Conservation (phyloP, 495 filamentous ascomycete genomes). For the Neurospora sp. region DNA sequence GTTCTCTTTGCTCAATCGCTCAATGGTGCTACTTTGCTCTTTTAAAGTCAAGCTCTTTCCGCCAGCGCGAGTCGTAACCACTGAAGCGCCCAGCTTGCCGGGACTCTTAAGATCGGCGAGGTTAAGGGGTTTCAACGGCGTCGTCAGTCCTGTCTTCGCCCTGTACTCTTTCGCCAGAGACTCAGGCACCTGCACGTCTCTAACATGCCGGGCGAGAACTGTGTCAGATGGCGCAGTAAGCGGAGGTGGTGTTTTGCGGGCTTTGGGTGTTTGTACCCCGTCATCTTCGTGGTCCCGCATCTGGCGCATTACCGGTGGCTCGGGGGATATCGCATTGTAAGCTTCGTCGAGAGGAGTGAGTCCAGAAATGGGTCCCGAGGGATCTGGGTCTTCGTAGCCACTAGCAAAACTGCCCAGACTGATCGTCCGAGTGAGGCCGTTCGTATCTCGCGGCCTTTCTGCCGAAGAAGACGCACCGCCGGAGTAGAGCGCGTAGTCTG, state of each 20-base stretch:
- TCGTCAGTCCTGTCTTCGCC: constrained; percentile 41
- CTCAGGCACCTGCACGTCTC: constrained; percentile 81
- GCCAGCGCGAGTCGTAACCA: constrained; percentile 46
- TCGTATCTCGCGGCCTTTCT: constrained; percentile 43
- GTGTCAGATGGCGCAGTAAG: constrained; percentile 68
- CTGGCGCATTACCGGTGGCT: constrained; percentile 11
- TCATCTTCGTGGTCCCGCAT: constrained; percentile 12
- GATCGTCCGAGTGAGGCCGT: constrained; percentile 61
- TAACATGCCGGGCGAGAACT: constrained; percentile 74
- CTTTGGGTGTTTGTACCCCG: constrained; percentile 34
- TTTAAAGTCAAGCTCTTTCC: constrained; percentile 86
- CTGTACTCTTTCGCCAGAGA: constrained; percentile 78
- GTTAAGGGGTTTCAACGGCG: constrained; percentile 42
- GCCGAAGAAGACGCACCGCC: constrained; percentile 60
- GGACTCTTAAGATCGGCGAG: constrained; percentile 43
- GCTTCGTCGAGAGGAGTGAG: constrained; percentile 42
- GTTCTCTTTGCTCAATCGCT: constrained; percentile 88
- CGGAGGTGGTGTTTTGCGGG: constrained; percentile 35
- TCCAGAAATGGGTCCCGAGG: constrained; percentile 23
- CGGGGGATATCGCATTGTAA: constrained; percentile 26
- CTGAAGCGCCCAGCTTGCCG: constrained; percentile 20
- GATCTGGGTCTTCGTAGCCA: constrained; percentile 69
- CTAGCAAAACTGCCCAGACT: constrained; percentile 95
- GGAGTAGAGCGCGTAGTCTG: constrained; percentile 76
- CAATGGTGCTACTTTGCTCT: constrained; percentile 94